Evolutionary conservation across 306 rosid genomes (phyloP).

Genomic region (Boehmeria nivea): DNA sequence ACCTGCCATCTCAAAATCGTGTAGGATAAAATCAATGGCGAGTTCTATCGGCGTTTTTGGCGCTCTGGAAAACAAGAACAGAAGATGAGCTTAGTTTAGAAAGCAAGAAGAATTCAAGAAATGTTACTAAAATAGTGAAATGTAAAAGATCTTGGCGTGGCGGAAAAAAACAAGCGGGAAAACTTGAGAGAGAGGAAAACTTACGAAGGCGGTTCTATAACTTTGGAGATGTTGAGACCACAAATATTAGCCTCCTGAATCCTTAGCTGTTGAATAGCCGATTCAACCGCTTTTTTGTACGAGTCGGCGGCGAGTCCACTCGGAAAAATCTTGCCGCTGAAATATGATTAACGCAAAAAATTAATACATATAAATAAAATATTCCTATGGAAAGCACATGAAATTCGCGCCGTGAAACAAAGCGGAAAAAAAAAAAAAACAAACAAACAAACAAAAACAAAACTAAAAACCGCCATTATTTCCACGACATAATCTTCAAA

Average conservation of each 20-base stretch:
- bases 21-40: constrained; percentile 84
- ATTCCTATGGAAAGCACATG: no score
- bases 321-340: constrained; percentile 79
- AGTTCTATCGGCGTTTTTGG: constrained; percentile 73
- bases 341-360: background rate
- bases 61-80: constrained; percentile 31
- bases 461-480: background rate
- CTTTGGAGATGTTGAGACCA: constrained; percentile 25
- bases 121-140: background rate
- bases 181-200: constrained; percentile 15
- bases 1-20: constrained; percentile 99
- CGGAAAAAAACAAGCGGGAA: constrained; percentile 6
- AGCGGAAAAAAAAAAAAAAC: no score
- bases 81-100: no score
- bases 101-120: background rate
- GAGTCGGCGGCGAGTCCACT: constrained; percentile 81
- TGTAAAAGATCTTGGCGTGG: background rate
- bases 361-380: background rate
- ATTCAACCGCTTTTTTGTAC: constrained; percentile 85
- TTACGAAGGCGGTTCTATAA: constrained; percentile 52
- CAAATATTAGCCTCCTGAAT: constrained; percentile 37
- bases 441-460: background rate
- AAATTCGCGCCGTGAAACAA: no score
- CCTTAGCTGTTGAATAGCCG: constrained; percentile 62
- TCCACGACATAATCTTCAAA: background rate